A percentile compares a stretch with the other conserved stretches of the same genome.
Evolutionary conservation across 2,329 filamentous ascomycete species (phyloP).

Genomic region (Aspergillus sergii): DNA sequence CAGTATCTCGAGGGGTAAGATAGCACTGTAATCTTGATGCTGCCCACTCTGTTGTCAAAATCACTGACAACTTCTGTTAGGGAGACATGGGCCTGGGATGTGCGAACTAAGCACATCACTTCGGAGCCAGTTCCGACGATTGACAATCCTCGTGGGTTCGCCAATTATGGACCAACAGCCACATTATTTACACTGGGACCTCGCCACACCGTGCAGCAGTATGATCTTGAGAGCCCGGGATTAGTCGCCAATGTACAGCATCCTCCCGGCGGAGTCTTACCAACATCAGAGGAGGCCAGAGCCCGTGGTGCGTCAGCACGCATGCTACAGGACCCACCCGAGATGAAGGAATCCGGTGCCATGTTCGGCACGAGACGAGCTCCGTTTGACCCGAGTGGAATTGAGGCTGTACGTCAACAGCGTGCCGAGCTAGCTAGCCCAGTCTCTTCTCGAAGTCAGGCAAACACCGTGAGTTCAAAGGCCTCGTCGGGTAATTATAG

Average conservation of each 20-base stretch:
- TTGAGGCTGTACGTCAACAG: conserved; percentile 63
- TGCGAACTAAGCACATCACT: conserved; percentile 94
- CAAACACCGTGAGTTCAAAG: conserved; percentile 62
- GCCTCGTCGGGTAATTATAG: conserved; percentile 53
- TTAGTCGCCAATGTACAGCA: conserved; percentile 89
- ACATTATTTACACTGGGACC: conserved; percentile 87
- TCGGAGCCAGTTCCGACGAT: conserved; percentile 86
- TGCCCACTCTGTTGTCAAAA: neutral
- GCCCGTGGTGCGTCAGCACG: conserved; percentile 30
- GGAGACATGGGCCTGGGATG: conserved; percentile 94
- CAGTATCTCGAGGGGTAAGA: conserved; percentile 89
- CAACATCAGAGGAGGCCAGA: conserved; percentile 70
- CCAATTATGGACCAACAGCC: conserved; percentile 88
- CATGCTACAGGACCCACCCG: conserved; percentile 39
- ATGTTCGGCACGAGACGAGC: conserved; percentile 76
- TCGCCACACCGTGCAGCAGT: conserved; percentile 90
- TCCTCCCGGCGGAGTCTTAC: conserved; percentile 73
- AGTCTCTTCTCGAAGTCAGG: conserved; percentile 62
- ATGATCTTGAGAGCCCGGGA: conserved; percentile 82
- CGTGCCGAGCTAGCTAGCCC: conserved; percentile 69
- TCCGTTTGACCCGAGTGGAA: conserved; percentile 68
- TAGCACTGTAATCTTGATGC: neutral
- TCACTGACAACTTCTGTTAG: conserved; percentile 45
- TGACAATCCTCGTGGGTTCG: conserved; percentile 77
- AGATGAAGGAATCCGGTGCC: conserved; percentile 72